Evolutionary conservation across 2,329 filamentous ascomycete species (phyloP).

Genomic region (Sclerotinia subarctica): DNA sequence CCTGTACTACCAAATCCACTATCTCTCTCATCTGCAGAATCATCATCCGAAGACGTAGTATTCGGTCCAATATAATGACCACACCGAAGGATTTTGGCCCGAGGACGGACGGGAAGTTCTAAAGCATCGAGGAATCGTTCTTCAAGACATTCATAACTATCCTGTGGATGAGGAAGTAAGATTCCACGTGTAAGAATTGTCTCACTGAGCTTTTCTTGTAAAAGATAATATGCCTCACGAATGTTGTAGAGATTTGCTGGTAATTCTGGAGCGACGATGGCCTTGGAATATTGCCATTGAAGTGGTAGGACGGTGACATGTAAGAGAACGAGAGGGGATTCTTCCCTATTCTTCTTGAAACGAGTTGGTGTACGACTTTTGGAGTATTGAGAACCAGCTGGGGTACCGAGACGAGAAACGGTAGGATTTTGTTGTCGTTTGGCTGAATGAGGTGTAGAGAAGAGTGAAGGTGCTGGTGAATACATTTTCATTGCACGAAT

Average conservation of each 20-base stretch:
- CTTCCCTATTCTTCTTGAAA: slow-evolving; percentile 55
- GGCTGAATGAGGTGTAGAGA: slow-evolving; percentile 53
- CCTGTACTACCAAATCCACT: slow-evolving; percentile 20
- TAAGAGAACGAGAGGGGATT: slow-evolving; percentile 69
- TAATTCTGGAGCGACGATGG: slow-evolving; percentile 48
- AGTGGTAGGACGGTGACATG: slow-evolving; percentile 75
- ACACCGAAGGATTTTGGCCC: slow-evolving; percentile 70
- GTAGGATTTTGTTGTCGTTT: slow-evolving; percentile 47
- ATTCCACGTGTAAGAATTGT: slow-evolving; percentile 72
- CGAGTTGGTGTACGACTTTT: slow-evolving; percentile 50
- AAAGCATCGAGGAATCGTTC: slow-evolving; percentile 73
- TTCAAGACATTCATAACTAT: slow-evolving; percentile 76
- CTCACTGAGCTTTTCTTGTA: slow-evolving; percentile 69
- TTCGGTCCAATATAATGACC: slow-evolving; percentile 68
- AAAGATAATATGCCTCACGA: slow-evolving; percentile 61
- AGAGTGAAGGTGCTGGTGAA: slow-evolving; percentile 58
- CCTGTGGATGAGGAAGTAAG: slow-evolving; percentile 72
- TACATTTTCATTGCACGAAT: slow-evolving; percentile 71
- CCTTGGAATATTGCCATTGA: slow-evolving; percentile 59
- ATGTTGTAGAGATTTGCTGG: slow-evolving; percentile 49
- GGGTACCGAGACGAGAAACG: slow-evolving; percentile 57
- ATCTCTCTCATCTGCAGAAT: slow-evolving; percentile 26
- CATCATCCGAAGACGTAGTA: slow-evolving; percentile 34
- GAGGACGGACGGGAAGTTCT: slow-evolving; percentile 61
- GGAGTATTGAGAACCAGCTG: slow-evolving; percentile 38